Evolutionary conservation across 768 basidiomycete species (phyloP).

Genomic region (Tulasnella sp.): DNA sequence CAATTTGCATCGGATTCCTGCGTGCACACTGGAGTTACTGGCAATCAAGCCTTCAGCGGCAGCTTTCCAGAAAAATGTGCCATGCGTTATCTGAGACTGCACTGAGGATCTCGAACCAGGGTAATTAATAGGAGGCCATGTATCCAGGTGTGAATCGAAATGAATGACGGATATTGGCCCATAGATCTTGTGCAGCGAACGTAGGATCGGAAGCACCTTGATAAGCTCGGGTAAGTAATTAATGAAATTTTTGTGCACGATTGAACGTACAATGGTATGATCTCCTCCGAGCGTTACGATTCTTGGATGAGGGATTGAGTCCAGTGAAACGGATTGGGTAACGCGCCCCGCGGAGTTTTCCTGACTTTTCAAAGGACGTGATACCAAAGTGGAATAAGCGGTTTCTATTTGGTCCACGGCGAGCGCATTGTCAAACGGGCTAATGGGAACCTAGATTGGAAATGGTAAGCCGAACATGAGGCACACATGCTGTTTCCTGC

Average conservation of each 20-base stretch:
- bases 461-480: too few species aligned
- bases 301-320: slow-evolving; percentile 55
- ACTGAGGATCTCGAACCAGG: slow-evolving; percentile 33
- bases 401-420: slow-evolving; percentile 81
- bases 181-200: slow-evolving; percentile 63
- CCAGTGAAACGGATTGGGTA: slow-evolving; percentile 34
- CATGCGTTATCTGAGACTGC: slow-evolving; percentile 64
- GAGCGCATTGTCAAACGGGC: slow-evolving; percentile 67
- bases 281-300: slow-evolving; percentile 79
- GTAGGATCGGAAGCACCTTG: slow-evolving; percentile 67
- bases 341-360: slow-evolving; percentile 18
- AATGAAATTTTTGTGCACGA: too few species aligned
- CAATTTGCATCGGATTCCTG: slow-evolving; percentile 72
- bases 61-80: slow-evolving; percentile 75
- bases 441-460: slow-evolving; percentile 48
- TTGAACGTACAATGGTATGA: slow-evolving; percentile 66
- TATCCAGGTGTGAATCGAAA: slow-evolving; percentile 77
- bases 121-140: slow-evolving; percentile 35
- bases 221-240: neutral
- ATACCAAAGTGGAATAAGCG: slow-evolving; percentile 64
- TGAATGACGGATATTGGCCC: slow-evolving; percentile 75
- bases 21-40: slow-evolving; percentile 58
- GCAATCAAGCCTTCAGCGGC: slow-evolving; percentile 63
- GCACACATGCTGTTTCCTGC: neutral
- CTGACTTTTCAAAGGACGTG: slow-evolving; percentile 34